Base-by-base conservation (phyloP, 768 basidiomycete species). In the Crepidotus variabilis region DNA sequence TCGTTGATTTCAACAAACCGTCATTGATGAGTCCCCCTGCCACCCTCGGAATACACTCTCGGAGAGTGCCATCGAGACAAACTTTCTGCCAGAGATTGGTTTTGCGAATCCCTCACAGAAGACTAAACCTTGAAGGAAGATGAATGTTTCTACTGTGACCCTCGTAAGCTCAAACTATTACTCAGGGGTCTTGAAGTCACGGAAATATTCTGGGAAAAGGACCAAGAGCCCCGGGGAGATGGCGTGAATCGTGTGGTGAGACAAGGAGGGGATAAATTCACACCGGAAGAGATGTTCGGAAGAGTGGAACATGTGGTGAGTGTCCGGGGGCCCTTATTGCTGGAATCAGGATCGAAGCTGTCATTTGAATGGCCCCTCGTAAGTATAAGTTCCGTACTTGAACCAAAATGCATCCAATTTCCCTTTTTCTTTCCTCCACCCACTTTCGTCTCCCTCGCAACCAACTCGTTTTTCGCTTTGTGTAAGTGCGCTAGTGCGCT, bases 341-440 rank as follows among this genome's bases (percentile, higher is more conserved):
- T 23, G 45, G 59, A 57, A 67, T 63, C 64, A 72, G 71, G 72
- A 77, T 76, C 72, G 75, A 77, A 77, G 75, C 75, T 75, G 76
- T 76, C 77, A 78, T 69, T 75, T 73, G 69, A 68, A 72, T 72
- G 69, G 58, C 61, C 62, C 66, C 67, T 65, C 62, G 61, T 63
- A 75, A 67, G 74, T 83, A 83, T 82, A 83, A 84, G 81, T 79
- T 76, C 81, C 80, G 82, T 72, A 74, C 70, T 71, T 73, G 68
- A 75, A 71, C 72, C 71, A 78, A 75, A 74, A 79, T 79, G 75
- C 69, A 65, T 63, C 61, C 61, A 63, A 64, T 59, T 68, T 66
- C 72, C 71, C 72, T 76, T 76, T 75, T 77, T 72, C 71, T 76
- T 73, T 71, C 72, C 74, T 71, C 71, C 71, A 70, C 70, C 72